Conservation (phyloP, 108 stramenopile species). For the Discostella stelligeroides region DNA sequence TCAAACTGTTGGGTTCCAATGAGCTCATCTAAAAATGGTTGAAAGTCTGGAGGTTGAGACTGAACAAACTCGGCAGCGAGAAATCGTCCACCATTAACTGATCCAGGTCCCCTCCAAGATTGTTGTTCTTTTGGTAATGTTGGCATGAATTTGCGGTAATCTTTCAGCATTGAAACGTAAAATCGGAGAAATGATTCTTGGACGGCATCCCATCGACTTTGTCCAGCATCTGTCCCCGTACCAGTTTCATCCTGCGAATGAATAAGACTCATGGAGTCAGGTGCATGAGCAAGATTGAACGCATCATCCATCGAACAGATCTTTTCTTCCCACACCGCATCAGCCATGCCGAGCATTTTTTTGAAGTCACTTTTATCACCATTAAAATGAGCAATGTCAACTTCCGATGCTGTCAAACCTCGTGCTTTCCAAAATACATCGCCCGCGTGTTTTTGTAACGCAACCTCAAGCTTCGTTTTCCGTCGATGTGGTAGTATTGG, state of each 20-base stretch:
- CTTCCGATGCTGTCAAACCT: conserved; percentile 59
- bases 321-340: conserved; percentile 75
- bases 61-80: conserved; percentile 61
- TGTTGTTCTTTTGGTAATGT: conserved; percentile 23
- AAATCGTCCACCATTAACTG: conserved; percentile 36
- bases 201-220: conserved; percentile 83
- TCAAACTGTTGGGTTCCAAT: conserved; percentile 87
- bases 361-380: conserved; percentile 36
- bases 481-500: conserved; percentile 72
- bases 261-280: conserved; percentile 57
- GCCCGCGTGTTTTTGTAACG: conserved; percentile 73
- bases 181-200: conserved; percentile 91
- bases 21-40: conserved; percentile 69
- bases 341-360: conserved; percentile 41
- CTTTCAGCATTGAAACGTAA: conserved; percentile 82
- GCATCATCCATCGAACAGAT: conserved; percentile 74
- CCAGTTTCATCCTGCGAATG: conserved; percentile 34
- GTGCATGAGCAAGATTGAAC: conserved; percentile 75
- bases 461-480: conserved; percentile 70
- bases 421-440: conserved; percentile 81
- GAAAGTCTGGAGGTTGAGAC: conserved; percentile 68
- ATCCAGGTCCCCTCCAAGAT: conserved; percentile 41
- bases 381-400: conserved; percentile 35
- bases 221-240: conserved; percentile 38
- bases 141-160: conserved; percentile 79